Base-by-base conservation (phyloP, 1,139 yeast genomes). In the Kodamaea suecica region DNA sequence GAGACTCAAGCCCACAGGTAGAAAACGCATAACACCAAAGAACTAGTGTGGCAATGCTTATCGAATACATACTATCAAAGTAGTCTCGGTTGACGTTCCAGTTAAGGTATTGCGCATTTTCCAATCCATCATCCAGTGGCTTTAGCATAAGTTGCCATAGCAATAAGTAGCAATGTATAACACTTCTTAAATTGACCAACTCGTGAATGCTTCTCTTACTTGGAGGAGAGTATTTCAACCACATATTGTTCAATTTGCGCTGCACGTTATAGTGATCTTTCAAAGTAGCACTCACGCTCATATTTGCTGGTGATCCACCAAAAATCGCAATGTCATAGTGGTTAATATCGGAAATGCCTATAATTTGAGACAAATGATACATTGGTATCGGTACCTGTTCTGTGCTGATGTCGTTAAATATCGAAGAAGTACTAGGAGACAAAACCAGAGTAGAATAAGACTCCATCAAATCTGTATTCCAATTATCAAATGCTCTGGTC, bases 301-400 rank as follows among this genome's bases (percentile, higher is more conserved):
- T 82, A 46, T 87, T 73, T 51, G 84, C 78, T 0, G 94, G 92
- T 2, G 88, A 84, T 1, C 96, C 96, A 5, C 90, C 83, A 53
- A 69, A 81, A 6, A 84, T 80, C 36, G 84, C 84, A 38, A 84
- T 75, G 55, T 86, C 95, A 55, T 83, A 80, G 43, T 84, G 87
- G 39, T 84, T 78, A 23, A 84, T 70, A 33, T 84, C 74, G 1
- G 70, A 49, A 48, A 68, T 67, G 49, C 86, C 76, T 23, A 80
- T 75, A 14, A 86, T 76, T 52, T 84, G 92, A 0, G 88, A 80
- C 57, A 84, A 65, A 48, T 84, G 90, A 55, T 79, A 81, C 36
- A 78, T 71, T 1, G 59, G 54, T 23, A 46, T 50, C 9, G 52
- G 53, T 16, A 53, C 51, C 21, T 45, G 52, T 7, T 39, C 21